These are phyloP conservation scores for Aureobasidium subglaciale DNA, from an alignment of 2,329 filamentous ascomycete species.

Conservation along the genomic window DNA sequence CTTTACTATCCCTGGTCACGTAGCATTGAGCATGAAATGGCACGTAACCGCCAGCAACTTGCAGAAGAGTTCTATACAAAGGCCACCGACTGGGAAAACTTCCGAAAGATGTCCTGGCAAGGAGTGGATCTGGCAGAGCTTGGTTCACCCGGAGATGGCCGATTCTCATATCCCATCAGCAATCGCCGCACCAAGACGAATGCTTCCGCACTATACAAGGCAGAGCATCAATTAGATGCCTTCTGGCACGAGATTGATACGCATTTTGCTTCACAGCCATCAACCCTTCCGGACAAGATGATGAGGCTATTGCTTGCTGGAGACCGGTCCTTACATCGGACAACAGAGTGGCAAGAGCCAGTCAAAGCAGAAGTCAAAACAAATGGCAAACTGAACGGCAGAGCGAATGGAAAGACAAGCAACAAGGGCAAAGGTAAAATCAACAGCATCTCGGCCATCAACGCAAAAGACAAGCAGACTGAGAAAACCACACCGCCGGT, in stretches of 20 bases:
- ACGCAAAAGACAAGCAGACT: neutral
- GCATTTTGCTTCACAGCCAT: slow-evolving; percentile 1
- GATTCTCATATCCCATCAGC: slow-evolving; percentile 43
- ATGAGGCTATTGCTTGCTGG: slow-evolving; percentile 3
- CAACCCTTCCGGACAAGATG: neutral
- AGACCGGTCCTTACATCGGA: neutral
- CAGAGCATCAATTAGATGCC: slow-evolving; percentile 43
- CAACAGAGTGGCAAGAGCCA: slow-evolving; percentile 1
- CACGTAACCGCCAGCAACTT: neutral
- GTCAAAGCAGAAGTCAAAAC: neutral
- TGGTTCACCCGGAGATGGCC: slow-evolving; percentile 23
- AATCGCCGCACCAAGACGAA: slow-evolving; percentile 43
- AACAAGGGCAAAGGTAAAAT: neutral
- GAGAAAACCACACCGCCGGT: neutral
- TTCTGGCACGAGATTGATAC: slow-evolving; percentile 36
- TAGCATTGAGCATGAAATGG: neutral
- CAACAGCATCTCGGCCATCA: neutral
- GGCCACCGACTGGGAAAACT: neutral
- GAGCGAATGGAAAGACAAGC: neutral
- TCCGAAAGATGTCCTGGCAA: slow-evolving; percentile 17
- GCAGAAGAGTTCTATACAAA: slow-evolving; percentile 4
- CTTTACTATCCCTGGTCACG: slow-evolving; percentile 17
- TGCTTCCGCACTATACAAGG: slow-evolving; percentile 36
- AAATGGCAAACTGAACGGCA: neutral
- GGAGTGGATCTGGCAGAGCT: slow-evolving; percentile 8